phyloP scores from a whole-genome alignment of 1,284 basidiomycete species.

The Fomitopsis pinicola region DNA sequence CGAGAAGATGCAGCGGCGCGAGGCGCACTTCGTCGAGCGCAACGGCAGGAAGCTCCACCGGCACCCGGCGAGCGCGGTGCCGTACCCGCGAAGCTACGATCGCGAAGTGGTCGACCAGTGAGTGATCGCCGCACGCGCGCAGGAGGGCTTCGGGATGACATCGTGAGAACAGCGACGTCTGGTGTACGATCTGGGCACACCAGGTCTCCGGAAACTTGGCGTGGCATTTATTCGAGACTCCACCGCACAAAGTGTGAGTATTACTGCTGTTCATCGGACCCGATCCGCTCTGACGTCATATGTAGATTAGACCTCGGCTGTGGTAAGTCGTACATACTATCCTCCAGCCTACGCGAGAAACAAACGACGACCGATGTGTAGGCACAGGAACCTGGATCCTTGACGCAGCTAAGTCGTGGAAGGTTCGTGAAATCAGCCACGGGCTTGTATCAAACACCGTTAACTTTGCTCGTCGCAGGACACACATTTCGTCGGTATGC shows the following conservation, averaged over 20 bases:
- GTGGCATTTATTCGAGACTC: conserved; percentile 56
- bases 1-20: conserved; percentile 43
- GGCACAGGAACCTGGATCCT: conserved; percentile 67
- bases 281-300: conserved; percentile 7
- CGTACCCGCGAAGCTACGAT: conserved; percentile 65
- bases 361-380: conserved; percentile 16
- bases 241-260: conserved; percentile 59
- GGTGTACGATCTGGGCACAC: conserved; percentile 54
- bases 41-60: conserved; percentile 54
- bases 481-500: conserved; percentile 56
- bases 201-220: conserved; percentile 53
- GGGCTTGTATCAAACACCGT: neutral
- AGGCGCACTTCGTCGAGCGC: conserved; percentile 50
- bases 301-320: conserved; percentile 65
- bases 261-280: neutral
- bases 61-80: conserved; percentile 43
- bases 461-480: conserved; percentile 24
- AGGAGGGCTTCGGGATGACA: conserved; percentile 7
- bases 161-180: conserved; percentile 48
- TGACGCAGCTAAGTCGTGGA: conserved; percentile 56
- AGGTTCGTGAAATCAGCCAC: conserved; percentile 30
- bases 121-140: conserved; percentile 25
- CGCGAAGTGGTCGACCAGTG: conserved; percentile 58
- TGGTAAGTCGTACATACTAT: conserved; percentile 35
- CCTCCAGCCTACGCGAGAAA: neutral